Base-by-base conservation (phyloP, 306 rosid genomes). In the Trifolium repens region DNA sequence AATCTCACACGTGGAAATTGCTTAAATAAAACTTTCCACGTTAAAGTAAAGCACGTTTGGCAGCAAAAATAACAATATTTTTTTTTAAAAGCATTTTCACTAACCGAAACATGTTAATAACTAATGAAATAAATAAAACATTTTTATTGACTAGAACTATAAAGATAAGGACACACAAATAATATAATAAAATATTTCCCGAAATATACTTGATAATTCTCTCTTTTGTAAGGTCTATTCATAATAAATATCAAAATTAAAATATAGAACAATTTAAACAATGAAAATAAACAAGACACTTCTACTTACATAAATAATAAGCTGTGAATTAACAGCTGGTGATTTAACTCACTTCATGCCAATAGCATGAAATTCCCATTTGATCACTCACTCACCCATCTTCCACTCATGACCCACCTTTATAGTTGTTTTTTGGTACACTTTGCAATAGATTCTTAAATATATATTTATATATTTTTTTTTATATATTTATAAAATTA, bases 271-370 rank as follows among this genome's bases (percentile, higher is more conserved):
- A 80, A 69, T 24, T 54, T 24, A 69, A 69, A 61, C 59, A 76
- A 76, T 65, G n/a, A 78, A 78, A 73, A 74, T 39, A 80, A 46
- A 27, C 35, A 37, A 32, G 5, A 73, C 69, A 68, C 5, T 80
- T 73, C 5, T 80, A 84, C 52, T 80, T 84, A 69, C 82, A 61
- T 67, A 67, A 69, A 73, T 49, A 81, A 69, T 57, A 80, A 26
- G 8, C 67, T 70, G 7, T 47, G 16, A 52, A 60, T 77, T 82
- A 89, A 88, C 97, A 89, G 94, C 92, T 80, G 81, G 77, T 67
- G 77, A 81, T 81, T 67, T 10, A 7, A 32, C 75, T 27, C 73
- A 39, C 60, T 71, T 79, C 85, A 83, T 80, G 82, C 85, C 74
- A 81, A 69, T 53, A 64, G 81, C 89, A 76, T 80, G 85, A 63